These are phyloP conservation scores for Nothophoma quercina DNA, from an alignment of 2,329 filamentous ascomycete species.

Conservation along the genomic window DNA sequence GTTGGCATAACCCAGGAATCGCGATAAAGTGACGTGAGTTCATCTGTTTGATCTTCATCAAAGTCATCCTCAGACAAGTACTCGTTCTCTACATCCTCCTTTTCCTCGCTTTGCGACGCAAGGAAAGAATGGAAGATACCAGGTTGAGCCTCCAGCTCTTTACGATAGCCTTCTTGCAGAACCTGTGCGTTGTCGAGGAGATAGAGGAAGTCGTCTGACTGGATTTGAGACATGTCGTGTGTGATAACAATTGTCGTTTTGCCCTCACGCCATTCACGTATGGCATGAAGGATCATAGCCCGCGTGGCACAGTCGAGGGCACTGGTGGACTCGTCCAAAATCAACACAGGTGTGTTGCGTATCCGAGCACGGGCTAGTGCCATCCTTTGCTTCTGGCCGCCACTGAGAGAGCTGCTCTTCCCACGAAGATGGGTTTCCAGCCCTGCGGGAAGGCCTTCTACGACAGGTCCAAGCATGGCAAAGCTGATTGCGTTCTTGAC, in stretches of 20 bases:
- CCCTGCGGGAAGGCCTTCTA: conserved; percentile 72
- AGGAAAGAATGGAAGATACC: conserved; percentile 55
- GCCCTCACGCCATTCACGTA: conserved; percentile 76
- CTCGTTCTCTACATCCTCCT: conserved; percentile 9
- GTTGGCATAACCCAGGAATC: conserved; percentile 21
- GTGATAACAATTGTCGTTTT: conserved; percentile 95
- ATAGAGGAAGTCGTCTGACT: conserved; percentile 76
- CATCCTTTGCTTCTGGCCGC: conserved; percentile 83
- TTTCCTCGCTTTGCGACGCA: conserved; percentile 14
- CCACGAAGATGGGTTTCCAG: conserved; percentile 75
- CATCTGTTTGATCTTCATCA: conserved; percentile 20
- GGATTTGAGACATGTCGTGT: conserved; percentile 83
- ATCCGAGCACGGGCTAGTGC: conserved; percentile 81
- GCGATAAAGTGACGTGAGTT: conserved; percentile 27
- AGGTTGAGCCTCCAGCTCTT: conserved; percentile 58
- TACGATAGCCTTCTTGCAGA: conserved; percentile 72
- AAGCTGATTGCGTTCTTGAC: conserved; percentile 70
- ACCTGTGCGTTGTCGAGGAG: conserved; percentile 75
- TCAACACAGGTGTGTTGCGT: conserved; percentile 78
- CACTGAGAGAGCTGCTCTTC: conserved; percentile 76
- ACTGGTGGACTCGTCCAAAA: conserved; percentile 89
- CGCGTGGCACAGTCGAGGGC: conserved; percentile 80
- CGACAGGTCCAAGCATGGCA: conserved; percentile 72
- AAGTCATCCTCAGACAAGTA: conserved; percentile 10
- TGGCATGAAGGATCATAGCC: conserved; percentile 72